Evolutionary conservation across 306 rosid genomes (phyloP).

Genomic region (Nissolia schottii): DNA sequence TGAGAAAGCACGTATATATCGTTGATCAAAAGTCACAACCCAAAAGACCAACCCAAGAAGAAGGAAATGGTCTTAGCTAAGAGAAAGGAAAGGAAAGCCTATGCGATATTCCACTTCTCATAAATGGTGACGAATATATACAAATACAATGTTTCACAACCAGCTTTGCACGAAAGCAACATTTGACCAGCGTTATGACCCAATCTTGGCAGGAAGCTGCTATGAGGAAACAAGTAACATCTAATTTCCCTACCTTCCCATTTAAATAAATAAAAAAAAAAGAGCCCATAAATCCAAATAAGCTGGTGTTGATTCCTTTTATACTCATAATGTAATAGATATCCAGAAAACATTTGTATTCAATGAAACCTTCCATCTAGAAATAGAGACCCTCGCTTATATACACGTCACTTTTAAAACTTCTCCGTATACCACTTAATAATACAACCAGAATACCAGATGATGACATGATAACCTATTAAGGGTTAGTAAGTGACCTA

Average conservation of each 20-base stretch:
- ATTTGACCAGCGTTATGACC: slow-evolving; percentile 20
- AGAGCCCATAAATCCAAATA: not conserved
- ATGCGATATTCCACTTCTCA: slow-evolving; percentile 2
- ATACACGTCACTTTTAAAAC: slow-evolving; percentile 30
- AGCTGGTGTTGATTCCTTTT: slow-evolving; percentile 10
- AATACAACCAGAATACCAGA: too few species aligned
- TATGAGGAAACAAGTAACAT: not conserved
- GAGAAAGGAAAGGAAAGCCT: slow-evolving; percentile 1
- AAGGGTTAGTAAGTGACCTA: not conserved
- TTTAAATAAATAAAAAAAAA: not conserved
- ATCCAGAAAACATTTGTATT: slow-evolving; percentile 13
- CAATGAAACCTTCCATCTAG: not conserved
- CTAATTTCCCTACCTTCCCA: slow-evolving; percentile 13
- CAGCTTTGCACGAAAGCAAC: slow-evolving; percentile 36
- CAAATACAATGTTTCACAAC: not conserved
- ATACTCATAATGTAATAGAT: not conserved
- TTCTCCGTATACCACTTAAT: not conserved
- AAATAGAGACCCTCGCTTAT: not conserved
- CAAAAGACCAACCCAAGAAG: not conserved
- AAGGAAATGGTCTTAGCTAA: not conserved
- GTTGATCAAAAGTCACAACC: not conserved
- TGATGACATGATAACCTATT: not conserved
- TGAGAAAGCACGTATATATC: not conserved
- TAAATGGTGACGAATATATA: not conserved
- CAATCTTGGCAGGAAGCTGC: not conserved